Conservation (phyloP, 139 green algal species). For the Tetradesmus lagerheimii region DNA sequence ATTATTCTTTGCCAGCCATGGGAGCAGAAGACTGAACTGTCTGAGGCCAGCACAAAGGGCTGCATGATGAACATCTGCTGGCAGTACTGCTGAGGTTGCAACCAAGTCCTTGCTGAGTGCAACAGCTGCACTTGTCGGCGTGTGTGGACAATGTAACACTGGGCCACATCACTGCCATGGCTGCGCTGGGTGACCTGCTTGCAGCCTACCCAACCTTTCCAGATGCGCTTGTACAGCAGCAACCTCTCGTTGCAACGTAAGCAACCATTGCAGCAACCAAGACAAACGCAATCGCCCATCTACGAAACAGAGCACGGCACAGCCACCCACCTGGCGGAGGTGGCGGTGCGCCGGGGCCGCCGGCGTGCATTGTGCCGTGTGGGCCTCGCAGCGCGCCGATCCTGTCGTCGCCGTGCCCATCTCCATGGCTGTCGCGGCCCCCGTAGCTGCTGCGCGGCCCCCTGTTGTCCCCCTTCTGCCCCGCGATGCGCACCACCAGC, state of each 20-base stretch:
- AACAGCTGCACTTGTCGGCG: not conserved
- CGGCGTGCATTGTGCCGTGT: not conserved
- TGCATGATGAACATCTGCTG: too few species aligned
- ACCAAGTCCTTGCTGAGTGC: too few species aligned
- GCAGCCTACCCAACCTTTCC: too few species aligned
- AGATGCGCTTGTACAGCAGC: too few species aligned
- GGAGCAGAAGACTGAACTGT: too few species aligned
- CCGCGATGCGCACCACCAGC: slow-evolving; percentile 64
- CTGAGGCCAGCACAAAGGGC: not conserved
- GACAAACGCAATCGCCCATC: not conserved
- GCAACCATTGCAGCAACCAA: too few species aligned
- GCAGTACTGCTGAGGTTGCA: not conserved
- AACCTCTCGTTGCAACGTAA: too few species aligned
- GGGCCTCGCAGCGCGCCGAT: slow-evolving; percentile 17
- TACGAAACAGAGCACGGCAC: not conserved
- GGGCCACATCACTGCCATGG: too few species aligned
- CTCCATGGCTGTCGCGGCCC: not conserved
- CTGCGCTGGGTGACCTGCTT: too few species aligned
- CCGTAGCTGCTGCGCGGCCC: not conserved
- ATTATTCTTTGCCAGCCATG: not conserved
- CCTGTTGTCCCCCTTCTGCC: slow-evolving; percentile 51
- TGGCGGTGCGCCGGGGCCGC: not conserved
- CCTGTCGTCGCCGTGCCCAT: not conserved
- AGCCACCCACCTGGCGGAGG: not conserved
- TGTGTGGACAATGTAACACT: too few species aligned